Evolutionary conservation across 75 land plant genomes (phyloP).

Genomic region (Ceratopteris richardii): DNA sequence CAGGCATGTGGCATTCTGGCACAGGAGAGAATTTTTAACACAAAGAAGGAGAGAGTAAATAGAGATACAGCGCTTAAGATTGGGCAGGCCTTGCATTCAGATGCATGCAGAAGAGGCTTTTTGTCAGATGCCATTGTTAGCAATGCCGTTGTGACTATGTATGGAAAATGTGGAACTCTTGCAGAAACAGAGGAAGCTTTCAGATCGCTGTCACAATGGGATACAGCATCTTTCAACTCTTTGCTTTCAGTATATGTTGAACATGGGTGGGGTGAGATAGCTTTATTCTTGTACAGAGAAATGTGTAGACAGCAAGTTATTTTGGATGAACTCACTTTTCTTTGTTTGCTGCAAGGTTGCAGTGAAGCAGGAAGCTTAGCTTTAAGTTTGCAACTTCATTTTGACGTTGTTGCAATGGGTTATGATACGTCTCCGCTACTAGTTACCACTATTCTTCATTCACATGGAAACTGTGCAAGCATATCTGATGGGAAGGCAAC

Average conservation of each 20-base stretch:
- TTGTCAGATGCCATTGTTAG: conserved; percentile 4
- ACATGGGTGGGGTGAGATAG: conserved; percentile 25
- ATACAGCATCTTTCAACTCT: conserved; percentile 13
- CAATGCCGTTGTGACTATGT: conserved; percentile 22
- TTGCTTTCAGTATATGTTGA: conserved; percentile 22
- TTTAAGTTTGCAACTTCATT: neutral
- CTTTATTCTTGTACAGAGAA: conserved; percentile 13
- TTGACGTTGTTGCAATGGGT: neutral
- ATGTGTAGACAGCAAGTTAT: conserved; percentile 5
- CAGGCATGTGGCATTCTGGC: conserved; percentile 20
- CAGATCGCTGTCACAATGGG: neutral
- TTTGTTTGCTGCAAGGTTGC: neutral
- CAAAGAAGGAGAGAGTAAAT: neutral
- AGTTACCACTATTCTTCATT: conserved; percentile 23
- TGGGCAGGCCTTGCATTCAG: conserved; percentile 8
- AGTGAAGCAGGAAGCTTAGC: neutral
- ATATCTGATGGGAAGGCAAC: conserved; percentile 23
- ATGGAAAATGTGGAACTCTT: conserved; percentile 17
- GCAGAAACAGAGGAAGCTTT: conserved; percentile 12
- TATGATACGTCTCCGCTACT: neutral
- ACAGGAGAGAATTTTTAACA: neutral
- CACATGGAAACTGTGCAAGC: conserved; percentile 49
- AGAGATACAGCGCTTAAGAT: neutral
- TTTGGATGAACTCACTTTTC: neutral
- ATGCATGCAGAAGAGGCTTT: conserved; percentile 4